Evolutionary conservation across 176 grass and related monocot species (phyloP).

Genomic region (Panicum miliaceum): DNA sequence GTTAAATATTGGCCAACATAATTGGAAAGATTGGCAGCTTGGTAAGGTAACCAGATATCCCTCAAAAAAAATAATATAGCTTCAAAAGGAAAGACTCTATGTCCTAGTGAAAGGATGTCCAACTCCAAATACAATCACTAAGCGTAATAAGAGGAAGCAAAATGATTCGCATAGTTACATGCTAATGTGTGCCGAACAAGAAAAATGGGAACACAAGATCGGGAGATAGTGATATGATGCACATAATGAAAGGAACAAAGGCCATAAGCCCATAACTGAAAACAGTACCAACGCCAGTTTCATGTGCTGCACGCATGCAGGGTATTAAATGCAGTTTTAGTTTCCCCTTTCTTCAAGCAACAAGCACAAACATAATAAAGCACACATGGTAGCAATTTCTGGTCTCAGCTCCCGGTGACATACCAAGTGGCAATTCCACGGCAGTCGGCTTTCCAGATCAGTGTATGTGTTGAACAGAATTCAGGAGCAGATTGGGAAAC

Average conservation of each 20-base stretch:
- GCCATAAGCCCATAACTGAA: background rate
- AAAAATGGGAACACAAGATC: background rate
- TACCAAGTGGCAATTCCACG: background rate
- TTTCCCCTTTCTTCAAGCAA: slow-evolving; percentile 13
- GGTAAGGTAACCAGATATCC: no score
- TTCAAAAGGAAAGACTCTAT: background rate
- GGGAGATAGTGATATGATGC: no score
- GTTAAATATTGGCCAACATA: background rate
- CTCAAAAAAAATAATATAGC: no score
- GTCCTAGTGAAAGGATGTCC: background rate
- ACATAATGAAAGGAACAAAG: background rate
- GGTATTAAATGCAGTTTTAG: slow-evolving; percentile 16
- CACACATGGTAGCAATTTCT: background rate
- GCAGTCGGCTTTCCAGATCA: background rate
- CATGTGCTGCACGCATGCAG: background rate
- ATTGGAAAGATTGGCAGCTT: background rate
- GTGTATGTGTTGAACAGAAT: background rate
- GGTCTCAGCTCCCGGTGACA: background rate
- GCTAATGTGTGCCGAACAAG: background rate
- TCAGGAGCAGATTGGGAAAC: background rate
- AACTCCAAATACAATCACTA: background rate
- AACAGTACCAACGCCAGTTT: background rate
- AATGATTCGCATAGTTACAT: background rate
- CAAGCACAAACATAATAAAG: slow-evolving; percentile 1
- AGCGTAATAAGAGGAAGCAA: background rate